These are phyloP conservation scores for Nannizziopsis arthrosporioides DNA, from an alignment of 2,329 filamentous ascomycete species.

Conservation along the genomic window DNA sequence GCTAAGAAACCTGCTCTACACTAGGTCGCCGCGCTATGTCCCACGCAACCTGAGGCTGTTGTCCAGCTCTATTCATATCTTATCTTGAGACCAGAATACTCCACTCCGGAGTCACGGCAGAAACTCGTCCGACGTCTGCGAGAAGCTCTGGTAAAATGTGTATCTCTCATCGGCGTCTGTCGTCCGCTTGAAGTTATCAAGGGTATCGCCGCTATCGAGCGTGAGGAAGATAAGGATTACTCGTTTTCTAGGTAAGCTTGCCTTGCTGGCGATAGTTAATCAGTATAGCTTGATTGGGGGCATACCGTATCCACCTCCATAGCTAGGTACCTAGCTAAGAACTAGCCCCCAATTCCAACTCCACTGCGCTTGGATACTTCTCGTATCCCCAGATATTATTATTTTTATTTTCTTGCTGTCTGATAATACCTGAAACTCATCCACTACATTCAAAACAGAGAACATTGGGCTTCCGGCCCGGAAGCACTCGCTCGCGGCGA, in stretches of 20 bases:
- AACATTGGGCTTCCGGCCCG: conserved; percentile 48
- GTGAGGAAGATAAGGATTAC: conserved; percentile 47
- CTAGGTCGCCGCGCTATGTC: conserved; percentile 32
- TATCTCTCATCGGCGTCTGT: conserved; percentile 49
- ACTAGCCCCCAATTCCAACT: no score
- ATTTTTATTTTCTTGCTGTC: neutral
- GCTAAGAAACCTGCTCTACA: neutral
- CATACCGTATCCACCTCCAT: no score
- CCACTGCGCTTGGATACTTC: neutral
- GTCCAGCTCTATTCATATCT: conserved; percentile 47
- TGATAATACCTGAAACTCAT: neutral
- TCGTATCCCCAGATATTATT: neutral
- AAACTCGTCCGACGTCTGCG: conserved; percentile 33
- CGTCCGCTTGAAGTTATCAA: conserved; percentile 52
- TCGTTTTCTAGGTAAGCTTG: conserved; percentile 31
- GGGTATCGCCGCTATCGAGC: conserved; percentile 42
- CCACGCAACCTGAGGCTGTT: conserved; percentile 41
- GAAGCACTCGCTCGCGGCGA: conserved; percentile 44
- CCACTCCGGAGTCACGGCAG: conserved; percentile 23
- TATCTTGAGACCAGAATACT: conserved; percentile 38
- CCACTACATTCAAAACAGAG: conserved; percentile 22
- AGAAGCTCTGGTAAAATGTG: conserved; percentile 49
- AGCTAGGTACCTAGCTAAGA: no score
- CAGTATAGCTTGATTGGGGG: no score
- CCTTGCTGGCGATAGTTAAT: neutral